A percentile compares a stretch with the other conserved stretches of the same genome.
Evolutionary conservation across 1,139 yeast species (phyloP).

Genomic region (Taphrina deformans): DNA sequence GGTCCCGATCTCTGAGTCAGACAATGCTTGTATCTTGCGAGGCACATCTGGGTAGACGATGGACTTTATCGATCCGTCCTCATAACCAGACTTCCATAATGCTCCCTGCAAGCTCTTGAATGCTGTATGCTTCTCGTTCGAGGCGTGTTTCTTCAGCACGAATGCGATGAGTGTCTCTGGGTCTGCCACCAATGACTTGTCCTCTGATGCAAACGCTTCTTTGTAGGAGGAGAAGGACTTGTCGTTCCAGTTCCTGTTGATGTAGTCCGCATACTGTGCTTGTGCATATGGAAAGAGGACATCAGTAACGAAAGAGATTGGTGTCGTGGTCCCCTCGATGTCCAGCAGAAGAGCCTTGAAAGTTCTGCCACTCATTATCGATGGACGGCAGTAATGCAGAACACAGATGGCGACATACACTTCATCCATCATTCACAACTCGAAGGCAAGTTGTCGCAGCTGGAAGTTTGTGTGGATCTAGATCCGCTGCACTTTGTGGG

Average conservation of each 20-base stretch:
- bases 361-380: not conserved
- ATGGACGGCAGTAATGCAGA: not conserved
- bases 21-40: conserved; percentile 50
- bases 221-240: conserved; percentile 48
- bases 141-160: conserved; percentile 58
- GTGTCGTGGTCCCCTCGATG: conserved; percentile 80
- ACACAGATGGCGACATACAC: too few relatives aligned
- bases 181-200: conserved; percentile 45
- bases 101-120: conserved; percentile 79
- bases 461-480: too few relatives aligned
- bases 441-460: too few relatives aligned
- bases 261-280: conserved; percentile 40
- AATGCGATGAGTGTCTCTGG: conserved; percentile 49
- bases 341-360: conserved; percentile 48
- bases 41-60: conserved; percentile 78
- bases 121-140: conserved; percentile 74
- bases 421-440: too few relatives aligned
- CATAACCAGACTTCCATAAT: conserved; percentile 80
- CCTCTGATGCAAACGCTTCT: conserved; percentile 37
- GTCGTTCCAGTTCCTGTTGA: conserved; percentile 37
- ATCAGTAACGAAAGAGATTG: conserved; percentile 62
- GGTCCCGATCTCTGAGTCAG: conserved; percentile 46
- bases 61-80: conserved; percentile 68
- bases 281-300: conserved; percentile 49
- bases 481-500: too few relatives aligned